A percentile compares a stretch with the other conserved stretches of the same genome.
phyloP scores from a whole-genome alignment of 208 protist species.

The Trichomonas tenax region DNA sequence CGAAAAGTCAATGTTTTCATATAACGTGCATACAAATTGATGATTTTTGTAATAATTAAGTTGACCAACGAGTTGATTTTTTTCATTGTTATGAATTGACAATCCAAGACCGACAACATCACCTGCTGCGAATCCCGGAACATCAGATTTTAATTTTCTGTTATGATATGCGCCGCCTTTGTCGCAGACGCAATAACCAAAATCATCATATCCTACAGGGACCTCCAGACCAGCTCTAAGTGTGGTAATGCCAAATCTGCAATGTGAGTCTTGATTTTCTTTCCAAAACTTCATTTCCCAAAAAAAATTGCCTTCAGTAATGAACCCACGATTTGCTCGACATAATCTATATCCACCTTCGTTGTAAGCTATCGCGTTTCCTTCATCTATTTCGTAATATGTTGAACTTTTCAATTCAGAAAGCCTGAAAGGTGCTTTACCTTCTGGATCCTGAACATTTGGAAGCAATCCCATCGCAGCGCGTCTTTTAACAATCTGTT shows the following conservation, averaged over 20 bases:
- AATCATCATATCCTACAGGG: neutral
- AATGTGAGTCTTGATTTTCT: neutral
- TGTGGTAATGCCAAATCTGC: neutral
- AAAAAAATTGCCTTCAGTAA: neutral
- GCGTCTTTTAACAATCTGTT: neutral
- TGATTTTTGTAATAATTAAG: neutral
- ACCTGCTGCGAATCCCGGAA: neutral
- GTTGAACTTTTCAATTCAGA: neutral
- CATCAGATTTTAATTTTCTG: neutral
- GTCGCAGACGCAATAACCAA: neutral
- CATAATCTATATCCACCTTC: neutral
- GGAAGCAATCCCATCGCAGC: neutral
- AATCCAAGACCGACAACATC: neutral
- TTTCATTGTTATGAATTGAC: neutral
- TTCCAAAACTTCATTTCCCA: neutral
- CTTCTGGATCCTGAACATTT: neutral
- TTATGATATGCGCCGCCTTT: neutral
- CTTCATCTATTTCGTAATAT: neutral
- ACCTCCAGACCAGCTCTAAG: neutral
- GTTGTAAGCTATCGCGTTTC: neutral
- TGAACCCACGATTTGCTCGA: neutral
- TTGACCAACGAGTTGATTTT: neutral
- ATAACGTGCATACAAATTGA: neutral
- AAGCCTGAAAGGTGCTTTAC: neutral
- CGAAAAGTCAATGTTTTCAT: neutral